Evolutionary conservation across 2,329 filamentous ascomycete genomes (phyloP).

Genomic region (Talaromyces rugulosus): DNA sequence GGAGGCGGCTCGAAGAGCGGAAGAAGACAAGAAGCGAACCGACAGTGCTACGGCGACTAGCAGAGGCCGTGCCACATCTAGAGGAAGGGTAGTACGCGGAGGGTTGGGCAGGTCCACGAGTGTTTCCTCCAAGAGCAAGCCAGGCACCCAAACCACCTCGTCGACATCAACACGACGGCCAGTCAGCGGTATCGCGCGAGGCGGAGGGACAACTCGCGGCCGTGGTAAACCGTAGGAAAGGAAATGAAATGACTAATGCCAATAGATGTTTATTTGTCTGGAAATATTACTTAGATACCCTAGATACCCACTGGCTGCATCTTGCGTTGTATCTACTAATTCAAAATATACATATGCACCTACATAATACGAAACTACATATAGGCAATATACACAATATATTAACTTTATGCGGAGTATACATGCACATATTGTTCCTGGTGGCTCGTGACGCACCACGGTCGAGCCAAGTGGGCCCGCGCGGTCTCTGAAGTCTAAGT

Average conservation of each 20-base stretch:
- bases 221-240: constrained; percentile 20
- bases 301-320: constrained; percentile 7
- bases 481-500: not conserved
- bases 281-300: constrained; percentile 1
- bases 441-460: not conserved
- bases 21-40: constrained; percentile 39
- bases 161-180: constrained; percentile 32
- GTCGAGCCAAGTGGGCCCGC: not conserved
- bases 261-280: not conserved
- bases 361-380: not conserved
- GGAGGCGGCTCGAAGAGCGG: constrained; percentile 59
- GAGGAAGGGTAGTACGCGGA: constrained; percentile 29
- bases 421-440: not conserved
- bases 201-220: constrained; percentile 29
- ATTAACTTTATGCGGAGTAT: not conserved
- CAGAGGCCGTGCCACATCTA: constrained; percentile 29
- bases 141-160: constrained; percentile 6
- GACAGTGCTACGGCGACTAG: constrained; percentile 23
- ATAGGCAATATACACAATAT: not conserved
- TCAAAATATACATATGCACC: not conserved
- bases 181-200: constrained; percentile 37
- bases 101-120: constrained; percentile 35
- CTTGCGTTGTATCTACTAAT: not conserved
- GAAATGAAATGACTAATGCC: not conserved
- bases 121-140: constrained; percentile 13